A percentile compares a stretch with the other conserved stretches of the same genome.
Conservation (phyloP, 805 yeast genomes). For the Phaffomyces thermotolerans region DNA sequence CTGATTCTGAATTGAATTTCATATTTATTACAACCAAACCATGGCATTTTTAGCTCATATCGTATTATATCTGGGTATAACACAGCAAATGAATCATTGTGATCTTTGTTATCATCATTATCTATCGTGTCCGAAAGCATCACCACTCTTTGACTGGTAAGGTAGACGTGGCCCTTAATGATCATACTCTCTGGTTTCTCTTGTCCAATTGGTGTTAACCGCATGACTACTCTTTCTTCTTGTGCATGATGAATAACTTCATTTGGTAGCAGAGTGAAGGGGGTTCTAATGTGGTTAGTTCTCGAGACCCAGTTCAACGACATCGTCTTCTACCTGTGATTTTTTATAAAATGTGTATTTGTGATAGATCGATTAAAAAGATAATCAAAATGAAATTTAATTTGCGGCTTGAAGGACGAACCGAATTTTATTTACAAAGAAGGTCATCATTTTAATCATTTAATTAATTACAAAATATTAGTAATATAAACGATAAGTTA, state of each 20-base stretch:
- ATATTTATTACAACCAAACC: constrained; percentile 50
- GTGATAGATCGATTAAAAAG: too few species aligned
- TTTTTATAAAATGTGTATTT: too few species aligned
- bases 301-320: constrained; percentile 27
- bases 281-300: constrained; percentile 5
- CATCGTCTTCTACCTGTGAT: too few species aligned
- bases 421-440: too few species aligned
- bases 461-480: too few species aligned
- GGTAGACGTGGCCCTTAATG: constrained; percentile 30
- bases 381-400: too few species aligned
- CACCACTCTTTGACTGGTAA: constrained; percentile 37
- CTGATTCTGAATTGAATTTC: constrained; percentile 33
- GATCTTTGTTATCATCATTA: background rate
- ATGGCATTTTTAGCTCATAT: constrained; percentile 38
- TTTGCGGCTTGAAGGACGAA: background rate
- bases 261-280: constrained; percentile 22
- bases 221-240: constrained; percentile 10
- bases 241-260: constrained; percentile 17
- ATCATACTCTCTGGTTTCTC: constrained; percentile 17
- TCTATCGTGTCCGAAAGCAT: constrained; percentile 20
- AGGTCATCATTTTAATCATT: too few species aligned
- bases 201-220: constrained; percentile 17
- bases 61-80: constrained; percentile 26
- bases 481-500: too few species aligned
- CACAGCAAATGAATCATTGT: constrained; percentile 31